Base-by-base conservation (phyloP, 2,329 filamentous ascomycete species). In the Hymenoscyphus occultus region DNA sequence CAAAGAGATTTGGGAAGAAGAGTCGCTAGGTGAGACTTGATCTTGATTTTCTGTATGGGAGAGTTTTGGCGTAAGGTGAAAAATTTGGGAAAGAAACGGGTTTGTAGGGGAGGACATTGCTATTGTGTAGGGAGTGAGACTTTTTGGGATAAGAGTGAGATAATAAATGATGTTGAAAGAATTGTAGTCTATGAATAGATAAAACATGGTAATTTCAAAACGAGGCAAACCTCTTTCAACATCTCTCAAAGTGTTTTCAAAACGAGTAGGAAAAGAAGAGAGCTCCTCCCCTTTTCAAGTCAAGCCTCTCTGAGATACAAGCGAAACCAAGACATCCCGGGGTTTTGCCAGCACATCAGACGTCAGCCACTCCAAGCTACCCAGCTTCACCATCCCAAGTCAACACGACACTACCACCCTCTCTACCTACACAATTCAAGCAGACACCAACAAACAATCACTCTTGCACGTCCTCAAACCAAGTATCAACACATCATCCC, bases 301-400 rank as follows among this genome's bases (percentile, higher is more conserved):
- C 45, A 48, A 48, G 2, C 10, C 45, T n/a, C 9, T 0, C 4
- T 10, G 28, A 35, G 9, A 6, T 51, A n/a, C 45, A 51, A 51
- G 45, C 45, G 45, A 51, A 51, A 10, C 7, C n/a, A 9, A 22
- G n/a, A 12, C 9, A 51, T 28, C 19, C 42, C 45, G 45, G 22
- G 10, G n/a, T 51, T 51, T 12, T 3, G 2, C 45, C 45, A n/a
- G 9, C n/a, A 12, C n/a, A 10, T 16, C 16, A 45, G 42, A 59
- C 57, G 5, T 59, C 57, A 59, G 57, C 57, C 39, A 14, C 39
- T 13, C 7, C 14, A 39, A 59, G 57, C 57, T 59, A 28, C 57
- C 16, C 19, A n/a, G 22, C 32, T 59, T 40, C 19, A 39, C n/a
- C 4, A 32, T 13, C 19, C 31, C 31, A 59, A 39, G 31, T 28